Evolutionary conservation across 139 green algal genomes (phyloP).

Genomic region (Tetradesmus lagerheimii): DNA sequence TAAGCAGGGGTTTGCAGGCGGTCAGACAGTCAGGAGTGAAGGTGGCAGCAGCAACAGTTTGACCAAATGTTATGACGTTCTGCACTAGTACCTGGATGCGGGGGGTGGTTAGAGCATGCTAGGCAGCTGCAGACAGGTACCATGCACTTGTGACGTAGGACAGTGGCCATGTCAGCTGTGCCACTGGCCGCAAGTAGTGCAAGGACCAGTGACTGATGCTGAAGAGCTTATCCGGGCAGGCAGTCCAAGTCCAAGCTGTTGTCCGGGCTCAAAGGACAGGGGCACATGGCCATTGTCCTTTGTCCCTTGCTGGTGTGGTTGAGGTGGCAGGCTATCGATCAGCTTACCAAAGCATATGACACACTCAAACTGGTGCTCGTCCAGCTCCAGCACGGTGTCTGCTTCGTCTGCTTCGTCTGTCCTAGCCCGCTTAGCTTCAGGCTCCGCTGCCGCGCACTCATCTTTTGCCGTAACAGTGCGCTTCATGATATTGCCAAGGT

Average conservation of each 20-base stretch:
- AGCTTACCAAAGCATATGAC: slow-evolving; percentile 20
- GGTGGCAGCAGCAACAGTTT: not conserved
- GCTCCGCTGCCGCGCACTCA: slow-evolving; percentile 3
- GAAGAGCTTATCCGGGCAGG: no score
- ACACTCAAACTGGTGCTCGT: slow-evolving; percentile 26
- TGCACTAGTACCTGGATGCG: no score
- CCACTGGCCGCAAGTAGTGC: no score
- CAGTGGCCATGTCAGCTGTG: no score
- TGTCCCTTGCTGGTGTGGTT: not conserved
- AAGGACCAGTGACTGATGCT: no score
- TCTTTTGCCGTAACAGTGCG: not conserved
- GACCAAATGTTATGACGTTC: not conserved
- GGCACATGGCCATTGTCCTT: not conserved
- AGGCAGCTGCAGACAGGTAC: no score
- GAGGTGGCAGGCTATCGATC: not conserved
- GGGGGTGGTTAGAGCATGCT: no score
- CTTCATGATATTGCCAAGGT: not conserved
- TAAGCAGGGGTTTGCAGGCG: not conserved
- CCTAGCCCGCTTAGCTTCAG: not conserved
- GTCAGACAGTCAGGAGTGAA: not conserved
- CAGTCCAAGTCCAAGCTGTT: not conserved
- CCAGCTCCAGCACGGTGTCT: not conserved
- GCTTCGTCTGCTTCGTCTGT: not conserved
- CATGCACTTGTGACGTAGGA: no score
- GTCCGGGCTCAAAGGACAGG: not conserved